These are phyloP conservation scores for Backusella mclennaniae DNA, from an alignment of 192 early-diverging fungal species.

Conservation along the genomic window DNA sequence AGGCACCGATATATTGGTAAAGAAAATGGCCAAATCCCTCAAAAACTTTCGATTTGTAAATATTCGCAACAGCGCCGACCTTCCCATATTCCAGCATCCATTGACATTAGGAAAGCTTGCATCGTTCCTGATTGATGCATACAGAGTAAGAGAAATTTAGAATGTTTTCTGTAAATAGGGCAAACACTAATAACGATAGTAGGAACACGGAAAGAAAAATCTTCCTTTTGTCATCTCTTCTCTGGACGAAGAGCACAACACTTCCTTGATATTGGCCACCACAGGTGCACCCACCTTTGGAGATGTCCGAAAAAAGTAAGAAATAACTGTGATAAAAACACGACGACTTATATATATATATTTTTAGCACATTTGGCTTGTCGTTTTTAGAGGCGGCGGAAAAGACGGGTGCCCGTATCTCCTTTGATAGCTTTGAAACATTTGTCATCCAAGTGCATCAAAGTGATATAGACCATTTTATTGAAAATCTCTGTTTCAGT, in stretches of 20 bases:
- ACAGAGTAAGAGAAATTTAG: constrained; percentile 44
- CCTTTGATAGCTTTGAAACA: constrained; percentile 83
- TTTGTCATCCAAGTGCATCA: constrained; percentile 72
- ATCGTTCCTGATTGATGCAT: constrained; percentile 79
- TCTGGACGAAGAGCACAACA: constrained; percentile 55
- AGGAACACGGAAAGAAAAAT: constrained; percentile 70
- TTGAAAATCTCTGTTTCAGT: constrained; percentile 44
- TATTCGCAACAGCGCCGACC: constrained; percentile 54
- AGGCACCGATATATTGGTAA: constrained; percentile 78
- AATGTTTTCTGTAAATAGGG: too few relatives aligned
- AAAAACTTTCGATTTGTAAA: constrained; percentile 74
- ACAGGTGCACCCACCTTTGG: constrained; percentile 49
- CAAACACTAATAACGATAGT: not conserved
- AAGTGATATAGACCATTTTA: constrained; percentile 69
- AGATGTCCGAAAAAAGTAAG: constrained; percentile 44
- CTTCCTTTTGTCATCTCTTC: constrained; percentile 82
- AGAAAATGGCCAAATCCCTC: constrained; percentile 72
- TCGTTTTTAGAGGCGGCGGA: constrained; percentile 79
- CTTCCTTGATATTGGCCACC: constrained; percentile 72
- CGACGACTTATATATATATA: too few relatives aligned
- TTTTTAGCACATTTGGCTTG: constrained; percentile 70
- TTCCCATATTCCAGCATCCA: constrained; percentile 57
- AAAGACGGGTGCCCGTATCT: constrained; percentile 59
- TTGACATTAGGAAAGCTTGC: constrained; percentile 75
- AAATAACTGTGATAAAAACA: too few relatives aligned